Evolutionary conservation across 768 basidiomycete species (phyloP), one percentile per base, ranked within the genome.

Genomic region (Erythrobasidium yunnanense): DNA sequence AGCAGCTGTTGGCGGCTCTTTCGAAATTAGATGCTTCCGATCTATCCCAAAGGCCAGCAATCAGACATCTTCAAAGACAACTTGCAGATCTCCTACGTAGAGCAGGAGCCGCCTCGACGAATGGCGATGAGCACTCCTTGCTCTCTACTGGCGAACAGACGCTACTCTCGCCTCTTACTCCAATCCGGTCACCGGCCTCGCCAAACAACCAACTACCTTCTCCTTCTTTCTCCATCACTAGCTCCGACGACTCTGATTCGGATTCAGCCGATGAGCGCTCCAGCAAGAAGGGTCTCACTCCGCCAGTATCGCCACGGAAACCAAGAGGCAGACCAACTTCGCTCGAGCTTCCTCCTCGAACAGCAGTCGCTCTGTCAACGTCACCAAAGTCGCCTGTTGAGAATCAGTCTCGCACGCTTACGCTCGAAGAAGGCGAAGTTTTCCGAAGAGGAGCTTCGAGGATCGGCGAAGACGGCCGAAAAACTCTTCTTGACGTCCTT

Each of bases 401-500:
- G 42, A 51, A 47, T 32, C 55, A 68, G 4, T 49, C 66, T 1
- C 50, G 72, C 2, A 35, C 46, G 0, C 58, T 70, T 58, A 68
- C 67, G 20, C 22, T 62, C 62, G 95, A 97, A 74, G 95, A 99
- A 75, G 90, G 90, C 0, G 93, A 97, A 77, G 87, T 97, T 42
- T 96, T 96, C 79, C 80, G 92, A 45, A 92, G 93, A 73, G 90
- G 91, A 0, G 83, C 81, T 8, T 85, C 85, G 2, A 78, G 96
- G 20, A 75, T 77, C 0, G 74, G 75, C 2, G 74, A 69, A n/a
- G 32, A 32, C n/a, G 49, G 46, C 23, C 30, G 30, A 23, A 73
- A 4, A 55, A 69, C 22, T 22, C 46, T 23, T 34, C 79, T 89
- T 7, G 85, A 85, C 0, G 88, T 87, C 71, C 89, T 92, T 75